Evolutionary conservation across 169 alveolate genomes (phyloP).

Genomic region (Plasmodium falciparum): DNA sequence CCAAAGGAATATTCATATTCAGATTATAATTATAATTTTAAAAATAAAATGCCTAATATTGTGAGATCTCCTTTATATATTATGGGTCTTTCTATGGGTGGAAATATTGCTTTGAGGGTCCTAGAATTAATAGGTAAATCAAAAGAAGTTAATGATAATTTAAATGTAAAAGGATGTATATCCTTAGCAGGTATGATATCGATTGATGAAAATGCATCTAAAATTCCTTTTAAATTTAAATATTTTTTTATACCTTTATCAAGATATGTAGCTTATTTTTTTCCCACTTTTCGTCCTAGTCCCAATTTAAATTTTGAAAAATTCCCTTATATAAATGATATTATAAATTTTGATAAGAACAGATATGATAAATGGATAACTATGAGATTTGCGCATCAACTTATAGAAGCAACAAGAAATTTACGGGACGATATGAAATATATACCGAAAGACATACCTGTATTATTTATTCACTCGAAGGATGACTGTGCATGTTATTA

Average conservation of each 20-base stretch:
- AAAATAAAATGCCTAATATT: not conserved
- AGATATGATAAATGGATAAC: conserved; percentile 26
- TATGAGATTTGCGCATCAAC: conserved; percentile 22
- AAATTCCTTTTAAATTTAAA: not conserved
- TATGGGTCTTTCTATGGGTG: conserved; percentile 82
- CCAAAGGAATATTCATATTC: not conserved
- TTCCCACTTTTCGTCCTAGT: conserved; percentile 8
- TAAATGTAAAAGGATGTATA: conserved; percentile 77
- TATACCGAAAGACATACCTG: conserved; percentile 76
- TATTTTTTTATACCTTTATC: conserved; percentile 22
- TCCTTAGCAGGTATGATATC: conserved; percentile 79
- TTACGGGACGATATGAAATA: conserved; percentile 16
- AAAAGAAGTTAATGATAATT: not conserved
- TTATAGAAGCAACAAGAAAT: conserved; percentile 65
- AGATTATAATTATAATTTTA: not conserved
- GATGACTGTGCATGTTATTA: conserved; percentile 62
- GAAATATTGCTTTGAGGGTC: conserved; percentile 77
- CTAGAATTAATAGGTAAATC: conserved; percentile 23
- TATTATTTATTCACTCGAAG: conserved; percentile 67
- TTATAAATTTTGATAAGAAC: conserved; percentile 66
- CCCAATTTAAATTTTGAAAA: conserved; percentile 7
- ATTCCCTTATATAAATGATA: not conserved
- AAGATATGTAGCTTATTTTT: conserved; percentile 8
- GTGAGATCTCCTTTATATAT: conserved; percentile 53
- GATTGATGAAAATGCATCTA: conserved; percentile 24